A percentile compares a stretch with the other conserved stretches of the same genome.
phyloP scores from a whole-genome alignment of 768 basidiomycete genomes.

The Lactarius akahatsu region DNA sequence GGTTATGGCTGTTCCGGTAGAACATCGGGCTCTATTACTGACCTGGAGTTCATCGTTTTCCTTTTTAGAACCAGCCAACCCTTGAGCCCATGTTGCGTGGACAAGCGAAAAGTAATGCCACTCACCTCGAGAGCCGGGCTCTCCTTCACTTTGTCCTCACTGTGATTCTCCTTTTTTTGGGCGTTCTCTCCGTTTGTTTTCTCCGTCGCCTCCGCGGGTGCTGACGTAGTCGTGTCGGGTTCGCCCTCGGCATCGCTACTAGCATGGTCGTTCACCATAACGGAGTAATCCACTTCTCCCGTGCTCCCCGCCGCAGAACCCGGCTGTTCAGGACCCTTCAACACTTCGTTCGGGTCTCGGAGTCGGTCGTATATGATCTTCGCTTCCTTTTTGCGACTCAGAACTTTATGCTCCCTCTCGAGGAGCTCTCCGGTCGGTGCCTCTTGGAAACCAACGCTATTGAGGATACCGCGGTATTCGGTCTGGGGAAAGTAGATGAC shows the following conservation, averaged over 20 bases:
- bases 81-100: constrained; percentile 2
- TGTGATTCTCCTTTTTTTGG: constrained; percentile 4
- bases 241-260: constrained; percentile 26
- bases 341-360: constrained; percentile 11
- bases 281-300: constrained; percentile 17
- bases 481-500: constrained; percentile 1
- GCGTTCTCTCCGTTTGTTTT: constrained; percentile 16
- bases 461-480: constrained; percentile 24
- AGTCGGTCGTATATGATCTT: constrained; percentile 19
- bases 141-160: constrained; percentile 12
- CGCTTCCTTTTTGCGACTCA: constrained; percentile 24
- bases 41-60: constrained; percentile 27
- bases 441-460: constrained; percentile 22
- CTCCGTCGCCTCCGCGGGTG: constrained; percentile 6
- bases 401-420: constrained; percentile 15
- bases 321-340: constrained; percentile 2
- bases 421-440: constrained; percentile 23
- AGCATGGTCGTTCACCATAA: constrained; percentile 20
- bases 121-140: constrained; percentile 24
- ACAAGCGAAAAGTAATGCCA: background rate
- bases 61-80: background rate
- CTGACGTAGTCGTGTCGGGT: constrained; percentile 23
- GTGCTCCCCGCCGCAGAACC: constrained; percentile 9
- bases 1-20: background rate
- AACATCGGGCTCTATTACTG: background rate